Evolutionary conservation across 768 basidiomycete genomes (phyloP), one percentile per base, ranked within the genome.

Genomic region (Candolleomyces eurysporus): DNA sequence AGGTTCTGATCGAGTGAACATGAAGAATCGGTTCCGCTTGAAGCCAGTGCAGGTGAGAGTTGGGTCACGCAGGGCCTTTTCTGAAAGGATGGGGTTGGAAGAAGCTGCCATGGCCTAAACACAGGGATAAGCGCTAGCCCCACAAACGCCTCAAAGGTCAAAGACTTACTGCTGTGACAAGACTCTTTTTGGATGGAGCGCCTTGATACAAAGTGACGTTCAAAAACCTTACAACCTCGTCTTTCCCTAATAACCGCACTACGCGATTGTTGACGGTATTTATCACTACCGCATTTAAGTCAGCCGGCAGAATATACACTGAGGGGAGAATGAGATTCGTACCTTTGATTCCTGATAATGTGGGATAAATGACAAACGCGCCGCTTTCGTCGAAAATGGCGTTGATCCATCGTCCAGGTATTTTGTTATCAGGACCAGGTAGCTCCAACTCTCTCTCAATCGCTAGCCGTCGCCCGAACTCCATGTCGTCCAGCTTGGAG

Each of bases 381-480:
- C 96, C 96, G 64, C 91, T 95, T 75, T 99, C 97, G 69, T 99
- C 97, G 96, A 96, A 99, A n/a, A 94, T 83, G 0, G 88, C 92
- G 70, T 92, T 96, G 30, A 87, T 91, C 81, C 91, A 94, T 67
- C 87, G 84, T 22, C 88, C 91, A 57, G 87, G 89, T 60, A 84
- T 78, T 57, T 78, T 80, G 31, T 88, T 89, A 69, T 92, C 91
- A 4, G 87, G 85, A 13, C 87, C 89, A 42, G 89, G 87, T 59
- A 90, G 76, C 75, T 98, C 95, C 48, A 99, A 75, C 69, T 98
- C 97, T 63, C 92, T 82, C 73, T 99, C 97, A 32, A 89, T 80
- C 4, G 96, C 96, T 63, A 98, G 78, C n/a, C 96, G 83, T 60
- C 96, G 81, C n/a, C 96, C 95, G 69, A 99, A 98, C 73, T 99